Evolutionary conservation across 1,139 yeast species (phyloP).

Genomic region (Magnusiomyces clavatus): DNA sequence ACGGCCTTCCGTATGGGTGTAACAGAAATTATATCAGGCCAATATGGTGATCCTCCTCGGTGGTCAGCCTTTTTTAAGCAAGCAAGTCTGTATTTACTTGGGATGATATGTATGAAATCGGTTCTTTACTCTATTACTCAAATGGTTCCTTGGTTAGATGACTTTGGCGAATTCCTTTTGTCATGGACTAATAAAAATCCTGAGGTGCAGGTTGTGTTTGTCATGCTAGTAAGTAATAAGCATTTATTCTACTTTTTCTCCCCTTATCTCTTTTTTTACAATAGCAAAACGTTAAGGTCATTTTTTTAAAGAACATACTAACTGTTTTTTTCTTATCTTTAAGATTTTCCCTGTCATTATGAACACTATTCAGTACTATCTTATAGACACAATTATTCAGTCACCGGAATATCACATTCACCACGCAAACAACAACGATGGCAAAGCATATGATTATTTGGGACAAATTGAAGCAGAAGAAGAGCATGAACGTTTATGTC

Average conservation of each 20-base stretch:
- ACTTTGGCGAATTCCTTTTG: conserved; percentile 51
- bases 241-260: neutral
- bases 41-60: conserved; percentile 71
- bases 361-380: conserved; percentile 80
- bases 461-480: conserved; percentile 16
- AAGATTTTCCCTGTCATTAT: conserved; percentile 53
- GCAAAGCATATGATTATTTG: conserved; percentile 10
- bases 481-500: conserved; percentile 1
- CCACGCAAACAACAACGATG: conserved; percentile 1
- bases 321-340: conserved; percentile 67
- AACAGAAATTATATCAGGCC: conserved; percentile 68
- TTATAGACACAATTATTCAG: conserved; percentile 83
- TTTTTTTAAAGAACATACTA: neutral
- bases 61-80: conserved; percentile 65
- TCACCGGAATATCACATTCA: conserved; percentile 35
- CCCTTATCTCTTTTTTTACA: neutral
- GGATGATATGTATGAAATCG: conserved; percentile 49
- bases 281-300: neutral
- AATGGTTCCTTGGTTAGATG: conserved; percentile 47
- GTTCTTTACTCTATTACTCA: conserved; percentile 49
- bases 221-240: conserved; percentile 52
- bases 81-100: conserved; percentile 54
- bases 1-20: conserved; percentile 45
- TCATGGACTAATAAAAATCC: conserved; percentile 80
- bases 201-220: conserved; percentile 73